Conservation (phyloP, 2,329 filamentous ascomycete genomes). For the Xylaria sp. region DNA sequence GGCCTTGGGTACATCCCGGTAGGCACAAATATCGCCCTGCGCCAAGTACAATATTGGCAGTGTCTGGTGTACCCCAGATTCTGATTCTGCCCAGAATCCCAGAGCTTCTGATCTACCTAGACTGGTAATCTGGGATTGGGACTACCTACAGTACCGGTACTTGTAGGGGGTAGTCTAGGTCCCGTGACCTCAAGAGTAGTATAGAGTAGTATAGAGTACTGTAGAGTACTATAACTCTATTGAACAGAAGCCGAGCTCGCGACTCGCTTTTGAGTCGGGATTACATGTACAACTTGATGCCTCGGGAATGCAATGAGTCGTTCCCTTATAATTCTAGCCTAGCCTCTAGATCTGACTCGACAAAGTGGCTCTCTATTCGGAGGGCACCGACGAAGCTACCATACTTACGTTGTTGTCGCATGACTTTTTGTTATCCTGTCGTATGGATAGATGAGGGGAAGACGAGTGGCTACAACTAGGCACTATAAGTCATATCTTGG, state of each 20-base stretch:
- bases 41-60: not conserved
- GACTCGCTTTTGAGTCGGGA: constrained; percentile 17
- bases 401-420: not conserved
- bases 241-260: too few species aligned
- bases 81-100: too few species aligned
- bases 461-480: constrained; percentile 10
- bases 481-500: constrained; percentile 21
- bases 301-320: constrained; percentile 1
- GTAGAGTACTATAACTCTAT: too few species aligned
- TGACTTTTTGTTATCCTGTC: not conserved
- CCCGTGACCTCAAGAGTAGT: constrained; percentile 8
- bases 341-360: not conserved
- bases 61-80: not conserved
- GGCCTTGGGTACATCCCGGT: not conserved
- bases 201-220: too few species aligned
- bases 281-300: not conserved
- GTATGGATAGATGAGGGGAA: constrained; percentile 21
- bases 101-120: not conserved
- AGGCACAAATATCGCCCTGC: not conserved
- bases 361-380: not conserved
- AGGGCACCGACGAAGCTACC: not conserved
- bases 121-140: not conserved
- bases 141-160: not conserved
- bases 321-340: not conserved
- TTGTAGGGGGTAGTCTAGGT: not conserved